Conservation (phyloP, 805 yeast species). For the Isabelozyma pseudorhagii region DNA sequence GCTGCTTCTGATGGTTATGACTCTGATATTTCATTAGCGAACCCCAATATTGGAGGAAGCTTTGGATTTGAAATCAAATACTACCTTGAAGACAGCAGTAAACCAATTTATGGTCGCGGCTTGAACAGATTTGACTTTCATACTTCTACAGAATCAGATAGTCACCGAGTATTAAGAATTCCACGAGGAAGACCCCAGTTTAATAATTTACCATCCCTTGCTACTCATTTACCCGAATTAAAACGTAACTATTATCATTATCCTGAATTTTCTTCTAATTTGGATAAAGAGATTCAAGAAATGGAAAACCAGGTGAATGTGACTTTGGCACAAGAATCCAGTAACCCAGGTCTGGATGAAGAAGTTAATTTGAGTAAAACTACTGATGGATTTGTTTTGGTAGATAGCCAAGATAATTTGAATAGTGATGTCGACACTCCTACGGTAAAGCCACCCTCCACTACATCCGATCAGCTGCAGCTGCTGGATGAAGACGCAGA, state of each 20-base stretch:
- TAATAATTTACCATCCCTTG: slow-evolving; percentile 34
- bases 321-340: slow-evolving; percentile 5
- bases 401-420: slow-evolving; percentile 8
- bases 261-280: slow-evolving; percentile 13
- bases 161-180: slow-evolving; percentile 37
- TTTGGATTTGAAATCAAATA: slow-evolving; percentile 47
- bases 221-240: slow-evolving; percentile 22
- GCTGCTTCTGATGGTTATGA: slow-evolving; percentile 33
- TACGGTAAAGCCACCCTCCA: slow-evolving; percentile 1
- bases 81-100: slow-evolving; percentile 23
- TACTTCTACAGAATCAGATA: slow-evolving; percentile 13
- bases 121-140: not conserved
- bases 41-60: slow-evolving; percentile 48
- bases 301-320: slow-evolving; percentile 6
- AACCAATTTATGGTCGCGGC: not conserved
- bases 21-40: slow-evolving; percentile 50
- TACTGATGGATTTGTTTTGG: slow-evolving; percentile 18
- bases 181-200: slow-evolving; percentile 45
- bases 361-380: not conserved
- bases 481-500: slow-evolving; percentile 29
- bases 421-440: slow-evolving; percentile 1
- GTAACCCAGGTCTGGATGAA: slow-evolving; percentile 2
- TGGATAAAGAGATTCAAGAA: slow-evolving; percentile 11
- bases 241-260: slow-evolving; percentile 32
- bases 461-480: slow-evolving; percentile 8